phyloP scores from a whole-genome alignment of 2,329 filamentous ascomycete species.

The Fusarium solani-melongenae region DNA sequence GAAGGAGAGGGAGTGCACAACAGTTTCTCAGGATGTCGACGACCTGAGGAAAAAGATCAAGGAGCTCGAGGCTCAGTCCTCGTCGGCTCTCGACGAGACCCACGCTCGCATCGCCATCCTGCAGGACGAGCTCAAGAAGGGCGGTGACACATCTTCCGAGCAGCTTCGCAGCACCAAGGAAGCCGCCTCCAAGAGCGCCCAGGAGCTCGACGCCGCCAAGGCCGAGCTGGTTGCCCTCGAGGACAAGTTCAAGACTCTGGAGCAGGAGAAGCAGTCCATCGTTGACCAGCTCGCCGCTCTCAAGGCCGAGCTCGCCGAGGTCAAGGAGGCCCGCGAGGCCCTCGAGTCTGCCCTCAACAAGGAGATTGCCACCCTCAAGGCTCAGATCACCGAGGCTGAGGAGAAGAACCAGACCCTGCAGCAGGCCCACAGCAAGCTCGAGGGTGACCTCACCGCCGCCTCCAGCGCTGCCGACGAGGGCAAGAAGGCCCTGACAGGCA shows the following conservation, averaged over 20 bases:
- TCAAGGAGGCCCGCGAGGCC: slow-evolving; percentile 49
- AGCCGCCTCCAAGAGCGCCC: slow-evolving; percentile 25
- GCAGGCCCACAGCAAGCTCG: slow-evolving; percentile 44
- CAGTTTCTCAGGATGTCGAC: slow-evolving; percentile 50
- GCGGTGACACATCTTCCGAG: slow-evolving; percentile 35
- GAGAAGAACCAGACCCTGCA: slow-evolving; percentile 49
- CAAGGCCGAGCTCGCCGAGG: slow-evolving; percentile 49
- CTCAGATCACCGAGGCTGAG: slow-evolving; percentile 48
- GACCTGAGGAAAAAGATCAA: slow-evolving; percentile 53
- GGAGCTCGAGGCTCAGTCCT: slow-evolving; percentile 47
- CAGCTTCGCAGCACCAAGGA: slow-evolving; percentile 44
- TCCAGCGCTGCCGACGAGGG: slow-evolving; percentile 42
- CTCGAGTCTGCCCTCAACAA: slow-evolving; percentile 47
- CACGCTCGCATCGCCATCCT: slow-evolving; percentile 49
- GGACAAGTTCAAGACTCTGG: slow-evolving; percentile 41
- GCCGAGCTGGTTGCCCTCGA: slow-evolving; percentile 35
- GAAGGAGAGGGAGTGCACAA: slow-evolving; percentile 52
- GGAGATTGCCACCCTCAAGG: slow-evolving; percentile 47
- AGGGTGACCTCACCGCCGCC: slow-evolving; percentile 46
- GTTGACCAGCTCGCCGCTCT: slow-evolving; percentile 48
- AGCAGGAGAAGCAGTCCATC: slow-evolving; percentile 45
- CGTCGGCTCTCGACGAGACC: slow-evolving; percentile 46
- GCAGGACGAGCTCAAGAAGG: slow-evolving; percentile 49
- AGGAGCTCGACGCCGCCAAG: slow-evolving; percentile 42
- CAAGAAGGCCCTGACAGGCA: slow-evolving; percentile 41